Evolutionary conservation across 2,329 filamentous ascomycete species (phyloP).

Genomic region (Neopestalotiopsis rosae): DNA sequence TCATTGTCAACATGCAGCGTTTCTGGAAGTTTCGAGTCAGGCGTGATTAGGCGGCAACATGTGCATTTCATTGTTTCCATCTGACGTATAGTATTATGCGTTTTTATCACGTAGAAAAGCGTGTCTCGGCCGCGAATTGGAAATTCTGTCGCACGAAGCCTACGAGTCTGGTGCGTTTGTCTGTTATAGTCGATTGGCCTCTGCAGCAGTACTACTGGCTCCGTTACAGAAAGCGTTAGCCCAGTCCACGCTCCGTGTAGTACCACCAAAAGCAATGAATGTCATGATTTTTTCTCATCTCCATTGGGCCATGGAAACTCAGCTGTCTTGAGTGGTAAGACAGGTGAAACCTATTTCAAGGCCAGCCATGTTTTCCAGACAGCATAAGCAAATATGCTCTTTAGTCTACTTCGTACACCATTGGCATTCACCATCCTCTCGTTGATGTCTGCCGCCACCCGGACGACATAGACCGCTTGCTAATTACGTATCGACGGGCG

Average conservation of each 20-base stretch:
- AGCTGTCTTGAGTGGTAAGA: neutral
- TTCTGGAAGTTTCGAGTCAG: neutral
- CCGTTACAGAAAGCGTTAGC: neutral
- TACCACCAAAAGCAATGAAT: conserved; percentile 4
- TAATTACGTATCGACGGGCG: neutral
- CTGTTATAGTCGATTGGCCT: neutral
- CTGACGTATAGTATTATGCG: too few species aligned
- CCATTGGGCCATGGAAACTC: neutral
- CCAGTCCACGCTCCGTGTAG: neutral
- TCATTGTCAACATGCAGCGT: neutral
- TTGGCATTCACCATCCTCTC: neutral
- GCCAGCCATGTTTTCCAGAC: neutral
- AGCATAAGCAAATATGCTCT: neutral
- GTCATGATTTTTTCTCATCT: neutral
- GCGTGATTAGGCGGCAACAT: neutral
- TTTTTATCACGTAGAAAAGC: neutral
- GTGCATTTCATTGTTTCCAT: neutral
- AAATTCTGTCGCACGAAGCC: neutral
- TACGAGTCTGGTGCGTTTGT: neutral
- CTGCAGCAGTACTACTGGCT: neutral
- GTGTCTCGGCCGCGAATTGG: neutral
- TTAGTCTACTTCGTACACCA: neutral
- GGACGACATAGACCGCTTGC: neutral
- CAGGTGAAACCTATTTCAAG: neutral
- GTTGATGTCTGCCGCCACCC: neutral